Base-by-base conservation (phyloP, 208 protist genomes). In the Balamuthia mandrillaris region DNA sequence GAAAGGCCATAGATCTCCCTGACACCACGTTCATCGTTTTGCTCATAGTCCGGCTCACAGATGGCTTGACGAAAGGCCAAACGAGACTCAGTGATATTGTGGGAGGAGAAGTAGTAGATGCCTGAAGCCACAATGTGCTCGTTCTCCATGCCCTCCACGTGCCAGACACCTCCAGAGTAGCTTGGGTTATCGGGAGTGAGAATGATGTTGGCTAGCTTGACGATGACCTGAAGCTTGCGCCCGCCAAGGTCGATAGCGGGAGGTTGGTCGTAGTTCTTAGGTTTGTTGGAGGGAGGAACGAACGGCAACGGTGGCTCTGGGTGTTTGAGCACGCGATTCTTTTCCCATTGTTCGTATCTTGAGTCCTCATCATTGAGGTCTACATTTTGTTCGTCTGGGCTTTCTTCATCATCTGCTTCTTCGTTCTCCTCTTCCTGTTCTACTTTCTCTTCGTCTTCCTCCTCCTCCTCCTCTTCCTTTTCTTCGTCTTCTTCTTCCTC, bases 61-160 rank as follows among this genome's bases (percentile, higher is more conserved):
- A 75, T 29, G 27, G 21, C n/a, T 10, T 47, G 21, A 56, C 89
- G 81, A 49, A 91, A 88, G 49, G 41, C 39, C n/a, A 91, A 72
- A 29, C 37, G 6, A 27, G n/a, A 45, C 27, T 85, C 86, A 29
- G 27, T 41, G 18, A 90, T 75, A 42, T 87, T 82, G 27, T 89
- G 45, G n/a, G 14, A 31, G 16, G 75, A 31, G 45, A 56, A 86
- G 88, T 91, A 89, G 52, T 91, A 90, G 54, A 91, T 91, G 33
- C 89, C 86, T 37, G 72, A 81, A 6, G 87, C 87, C 1, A 90
- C 58, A 51, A 91, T 91, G 33, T 84, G 4, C 58, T 91, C 88
- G 86, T 91, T 85, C 33, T 66, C 4, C 89, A 90, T 90, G 37
- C 89, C 89, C 56, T 91, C 89, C 10, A 88, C 75, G 52, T 91